Evolutionary conservation across 2,329 filamentous ascomycete species (phyloP).

Genomic region (Leptographium wingfieldii): DNA sequence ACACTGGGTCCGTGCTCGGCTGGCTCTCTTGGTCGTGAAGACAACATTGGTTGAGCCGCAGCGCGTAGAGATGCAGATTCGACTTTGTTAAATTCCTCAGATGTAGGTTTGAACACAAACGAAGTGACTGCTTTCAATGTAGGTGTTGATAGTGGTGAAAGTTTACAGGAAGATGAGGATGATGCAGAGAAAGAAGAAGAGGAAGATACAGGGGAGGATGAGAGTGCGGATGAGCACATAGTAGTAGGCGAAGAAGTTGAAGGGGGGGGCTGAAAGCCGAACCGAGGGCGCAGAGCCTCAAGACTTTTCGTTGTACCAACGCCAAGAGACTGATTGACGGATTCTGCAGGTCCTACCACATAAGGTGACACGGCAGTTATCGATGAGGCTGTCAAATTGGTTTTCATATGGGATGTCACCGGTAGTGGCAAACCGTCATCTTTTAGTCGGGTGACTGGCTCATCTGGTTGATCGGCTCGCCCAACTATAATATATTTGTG

Average conservation of each 20-base stretch:
- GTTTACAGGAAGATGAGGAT: background rate
- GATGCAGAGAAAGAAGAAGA: background rate
- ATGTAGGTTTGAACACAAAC: background rate
- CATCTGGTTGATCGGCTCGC: background rate
- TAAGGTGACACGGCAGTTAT: background rate
- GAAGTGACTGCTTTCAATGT: background rate
- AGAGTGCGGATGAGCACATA: background rate
- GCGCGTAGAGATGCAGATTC: background rate
- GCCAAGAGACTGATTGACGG: background rate
- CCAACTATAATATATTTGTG: background rate
- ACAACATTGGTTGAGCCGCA: background rate
- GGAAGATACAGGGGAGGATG: background rate
- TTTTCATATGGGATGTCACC: background rate
- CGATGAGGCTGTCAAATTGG: background rate
- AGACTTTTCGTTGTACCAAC: background rate
- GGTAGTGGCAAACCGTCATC: background rate
- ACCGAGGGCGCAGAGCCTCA: background rate
- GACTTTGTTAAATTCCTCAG: background rate
- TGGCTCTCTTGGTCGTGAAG: background rate
- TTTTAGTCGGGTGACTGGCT: background rate
- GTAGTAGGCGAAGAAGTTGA: background rate
- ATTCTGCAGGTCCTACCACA: background rate
- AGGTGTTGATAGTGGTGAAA: background rate
- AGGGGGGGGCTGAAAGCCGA: background rate
- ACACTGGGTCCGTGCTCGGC: constrained; percentile 1